Conservation (phyloP, 2,329 filamentous ascomycete genomes). For the Apiospora rasikravindrae region DNA sequence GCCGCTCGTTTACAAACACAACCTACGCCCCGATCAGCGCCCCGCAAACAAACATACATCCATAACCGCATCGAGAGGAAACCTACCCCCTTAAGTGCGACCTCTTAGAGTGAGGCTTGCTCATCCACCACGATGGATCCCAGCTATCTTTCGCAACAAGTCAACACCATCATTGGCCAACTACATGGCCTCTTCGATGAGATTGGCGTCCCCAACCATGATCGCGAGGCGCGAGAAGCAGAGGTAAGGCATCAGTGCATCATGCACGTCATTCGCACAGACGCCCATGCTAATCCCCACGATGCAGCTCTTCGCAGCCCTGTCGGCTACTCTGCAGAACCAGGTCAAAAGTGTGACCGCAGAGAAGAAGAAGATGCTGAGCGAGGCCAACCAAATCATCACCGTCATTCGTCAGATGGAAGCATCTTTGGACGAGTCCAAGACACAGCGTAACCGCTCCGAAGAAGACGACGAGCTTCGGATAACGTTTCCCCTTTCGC, state of each 20-base stretch:
- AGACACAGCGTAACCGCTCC: conserved; percentile 64
- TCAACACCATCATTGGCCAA: conserved; percentile 91
- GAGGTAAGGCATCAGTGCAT: conserved; percentile 66
- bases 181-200: conserved; percentile 96
- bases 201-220: conserved; percentile 92
- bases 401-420: conserved; percentile 93
- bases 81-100: background rate
- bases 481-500: conserved; percentile 81
- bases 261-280: conserved; percentile 27
- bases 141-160: conserved; percentile 90
- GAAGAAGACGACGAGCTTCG: conserved; percentile 66
- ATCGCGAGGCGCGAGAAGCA: conserved; percentile 86
- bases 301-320: conserved; percentile 80
- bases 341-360: conserved; percentile 83
- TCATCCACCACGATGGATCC: conserved; percentile 71
- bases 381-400: conserved; percentile 86
- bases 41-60: conserved; percentile 11
- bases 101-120: background rate
- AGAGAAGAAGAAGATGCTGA: conserved; percentile 90
- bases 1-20: background rate
- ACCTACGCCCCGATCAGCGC: background rate
- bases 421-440: conserved; percentile 79
- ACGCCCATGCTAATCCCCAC: conserved; percentile 20
- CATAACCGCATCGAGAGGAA: background rate
- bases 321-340: conserved; percentile 90